Evolutionary conservation across 495 filamentous ascomycete species (phyloP).

Genomic region (Penicillium malachiteum): DNA sequence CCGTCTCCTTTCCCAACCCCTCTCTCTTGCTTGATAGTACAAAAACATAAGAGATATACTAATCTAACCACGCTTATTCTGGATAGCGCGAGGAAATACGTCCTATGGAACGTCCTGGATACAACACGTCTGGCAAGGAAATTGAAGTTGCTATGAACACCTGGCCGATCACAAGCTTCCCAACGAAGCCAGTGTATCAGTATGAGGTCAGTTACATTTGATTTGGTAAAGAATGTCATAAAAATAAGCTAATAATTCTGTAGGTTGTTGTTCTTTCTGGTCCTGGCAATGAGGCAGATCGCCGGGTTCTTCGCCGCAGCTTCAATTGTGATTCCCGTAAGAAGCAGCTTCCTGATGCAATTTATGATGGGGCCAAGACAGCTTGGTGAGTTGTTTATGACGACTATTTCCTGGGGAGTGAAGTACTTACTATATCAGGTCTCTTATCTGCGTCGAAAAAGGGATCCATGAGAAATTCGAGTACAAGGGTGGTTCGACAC

Average conservation of each 20-base stretch:
- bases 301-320: constrained; percentile 55
- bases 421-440: constrained; percentile 26
- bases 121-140: constrained; percentile 56
- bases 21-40: no score
- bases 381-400: constrained; percentile 60
- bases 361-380: constrained; percentile 77
- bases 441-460: constrained; percentile 22
- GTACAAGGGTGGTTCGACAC: constrained; percentile 1
- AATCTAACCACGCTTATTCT: no score
- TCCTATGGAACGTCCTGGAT: constrained; percentile 23
- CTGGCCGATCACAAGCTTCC: constrained; percentile 59
- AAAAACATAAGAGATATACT: no score
- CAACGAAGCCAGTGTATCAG: constrained; percentile 62
- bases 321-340: constrained; percentile 67
- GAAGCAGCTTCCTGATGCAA: constrained; percentile 52
- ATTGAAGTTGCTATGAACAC: constrained; percentile 69
- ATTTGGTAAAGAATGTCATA: neutral
- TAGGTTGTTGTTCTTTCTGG: neutral
- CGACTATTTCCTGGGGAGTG: no score
- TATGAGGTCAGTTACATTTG: constrained; percentile 71
- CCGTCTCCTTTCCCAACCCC: no score
- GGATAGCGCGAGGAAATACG: neutral
- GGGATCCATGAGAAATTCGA: neutral
- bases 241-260: neutral
- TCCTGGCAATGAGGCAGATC: constrained; percentile 9